phyloP scores from a whole-genome alignment of 257 asterid species.

The Solanum bulbocastanum region DNA sequence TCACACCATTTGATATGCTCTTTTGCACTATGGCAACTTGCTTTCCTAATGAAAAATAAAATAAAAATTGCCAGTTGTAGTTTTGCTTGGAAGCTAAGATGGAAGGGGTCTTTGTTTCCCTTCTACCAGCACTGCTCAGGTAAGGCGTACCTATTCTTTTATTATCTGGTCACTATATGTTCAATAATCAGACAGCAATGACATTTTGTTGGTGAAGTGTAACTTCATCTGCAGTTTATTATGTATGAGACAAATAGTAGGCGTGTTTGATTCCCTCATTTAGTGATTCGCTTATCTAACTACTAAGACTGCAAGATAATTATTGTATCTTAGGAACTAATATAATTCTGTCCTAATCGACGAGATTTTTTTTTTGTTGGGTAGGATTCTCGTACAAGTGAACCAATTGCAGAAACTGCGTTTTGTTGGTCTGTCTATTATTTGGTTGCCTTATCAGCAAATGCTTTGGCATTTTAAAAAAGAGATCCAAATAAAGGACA shows the following conservation, averaged over 20 bases:
- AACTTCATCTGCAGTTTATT: not conserved
- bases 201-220: not conserved
- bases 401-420: not conserved
- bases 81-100: conserved; percentile 16
- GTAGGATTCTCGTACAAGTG: conserved; percentile 1
- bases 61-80: not conserved
- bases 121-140: not conserved
- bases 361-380: not conserved
- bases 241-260: not conserved
- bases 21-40: not conserved
- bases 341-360: not conserved
- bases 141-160: not conserved
- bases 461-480: not conserved
- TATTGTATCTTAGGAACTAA: not conserved
- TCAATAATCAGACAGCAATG: not conserved
- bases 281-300: not conserved
- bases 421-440: not conserved
- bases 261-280: not conserved
- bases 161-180: not conserved
- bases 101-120: not conserved
- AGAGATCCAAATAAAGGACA: not conserved
- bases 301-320: not conserved
- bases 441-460: not conserved
- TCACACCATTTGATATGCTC: not conserved
- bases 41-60: not conserved